A percentile compares a stretch with the other conserved stretches of the same genome.
These are phyloP conservation scores for Alternaria triticimaculans DNA, from an alignment of 2,329 filamentous ascomycete species.

Conservation along the genomic window DNA sequence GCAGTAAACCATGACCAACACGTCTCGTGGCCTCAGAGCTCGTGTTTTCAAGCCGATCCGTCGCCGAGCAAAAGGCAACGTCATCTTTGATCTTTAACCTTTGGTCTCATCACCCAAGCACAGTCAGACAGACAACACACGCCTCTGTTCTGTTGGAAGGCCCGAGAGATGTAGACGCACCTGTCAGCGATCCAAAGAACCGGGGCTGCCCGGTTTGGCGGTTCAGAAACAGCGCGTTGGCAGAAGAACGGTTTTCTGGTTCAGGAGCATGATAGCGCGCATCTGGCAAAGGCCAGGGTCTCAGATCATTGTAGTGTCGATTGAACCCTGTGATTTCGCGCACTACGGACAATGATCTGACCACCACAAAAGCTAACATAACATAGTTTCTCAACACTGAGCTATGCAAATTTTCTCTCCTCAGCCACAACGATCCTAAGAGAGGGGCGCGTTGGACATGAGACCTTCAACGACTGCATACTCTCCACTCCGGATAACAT, in stretches of 20 bases:
- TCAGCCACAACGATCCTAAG: background rate
- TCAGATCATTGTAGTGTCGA: background rate
- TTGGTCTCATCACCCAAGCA: background rate
- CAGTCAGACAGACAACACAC: background rate
- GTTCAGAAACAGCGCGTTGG: constrained; percentile 2
- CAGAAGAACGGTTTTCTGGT: background rate
- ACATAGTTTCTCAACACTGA: background rate
- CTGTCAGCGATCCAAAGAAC: background rate
- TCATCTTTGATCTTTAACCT: background rate
- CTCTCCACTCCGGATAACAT: background rate
- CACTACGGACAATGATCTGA: background rate
- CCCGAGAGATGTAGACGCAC: background rate
- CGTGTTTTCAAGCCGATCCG: background rate
- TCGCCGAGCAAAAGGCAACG: background rate
- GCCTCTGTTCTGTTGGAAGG: background rate
- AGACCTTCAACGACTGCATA: background rate
- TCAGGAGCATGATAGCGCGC: constrained; percentile 3
- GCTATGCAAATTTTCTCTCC: background rate
- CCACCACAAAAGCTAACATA: background rate
- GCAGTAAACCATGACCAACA: background rate
- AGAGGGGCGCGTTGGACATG: background rate
- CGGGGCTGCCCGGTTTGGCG: background rate
- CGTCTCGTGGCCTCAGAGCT: background rate
- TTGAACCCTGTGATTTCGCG: background rate
- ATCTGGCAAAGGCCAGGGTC: constrained; percentile 2